phyloP scores from a whole-genome alignment of 306 rosid genomes.

The Pterocarpus santalinus region DNA sequence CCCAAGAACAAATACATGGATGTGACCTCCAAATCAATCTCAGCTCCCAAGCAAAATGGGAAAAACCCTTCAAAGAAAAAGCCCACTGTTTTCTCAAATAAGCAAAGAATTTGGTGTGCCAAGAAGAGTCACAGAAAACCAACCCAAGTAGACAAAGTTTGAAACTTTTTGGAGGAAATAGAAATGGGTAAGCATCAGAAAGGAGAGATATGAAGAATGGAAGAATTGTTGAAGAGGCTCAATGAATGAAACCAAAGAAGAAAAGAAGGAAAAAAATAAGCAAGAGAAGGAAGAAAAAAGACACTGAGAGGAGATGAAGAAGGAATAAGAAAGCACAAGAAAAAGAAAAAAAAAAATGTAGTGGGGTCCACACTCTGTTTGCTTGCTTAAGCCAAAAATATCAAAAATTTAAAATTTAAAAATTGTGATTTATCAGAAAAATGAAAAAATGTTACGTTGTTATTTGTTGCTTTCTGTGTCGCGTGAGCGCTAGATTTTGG shows the following conservation, averaged over 20 bases:
- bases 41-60: slow-evolving; percentile 52
- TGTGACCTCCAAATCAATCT: slow-evolving; percentile 56
- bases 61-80: slow-evolving; percentile 21
- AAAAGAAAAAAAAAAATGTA: slow-evolving; percentile 10
- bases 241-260: background rate
- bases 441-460: background rate
- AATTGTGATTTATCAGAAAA: background rate
- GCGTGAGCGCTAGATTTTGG: slow-evolving; percentile 55
- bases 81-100: slow-evolving; percentile 40
- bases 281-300: background rate
- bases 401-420: slow-evolving; percentile 4
- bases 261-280: slow-evolving; percentile 11
- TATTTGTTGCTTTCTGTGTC: slow-evolving; percentile 7
- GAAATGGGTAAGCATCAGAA: slow-evolving; percentile 43
- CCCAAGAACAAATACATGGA: slow-evolving; percentile 58
- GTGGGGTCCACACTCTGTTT: slow-evolving; percentile 55
- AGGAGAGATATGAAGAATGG: slow-evolving; percentile 48
- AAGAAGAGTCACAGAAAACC: slow-evolving; percentile 47
- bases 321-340: slow-evolving; percentile 36
- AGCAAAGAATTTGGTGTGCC: slow-evolving; percentile 62
- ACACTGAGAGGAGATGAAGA: slow-evolving; percentile 30
- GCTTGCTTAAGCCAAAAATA: slow-evolving; percentile 32
- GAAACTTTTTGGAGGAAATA: slow-evolving; percentile 45
- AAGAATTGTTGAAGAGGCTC: slow-evolving; percentile 38
- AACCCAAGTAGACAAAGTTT: slow-evolving; percentile 35